A percentile compares a stretch with the other conserved stretches of the same genome.
Conservation (phyloP, 208 protist species). For the Plasmodiophora brassicae region DNA sequence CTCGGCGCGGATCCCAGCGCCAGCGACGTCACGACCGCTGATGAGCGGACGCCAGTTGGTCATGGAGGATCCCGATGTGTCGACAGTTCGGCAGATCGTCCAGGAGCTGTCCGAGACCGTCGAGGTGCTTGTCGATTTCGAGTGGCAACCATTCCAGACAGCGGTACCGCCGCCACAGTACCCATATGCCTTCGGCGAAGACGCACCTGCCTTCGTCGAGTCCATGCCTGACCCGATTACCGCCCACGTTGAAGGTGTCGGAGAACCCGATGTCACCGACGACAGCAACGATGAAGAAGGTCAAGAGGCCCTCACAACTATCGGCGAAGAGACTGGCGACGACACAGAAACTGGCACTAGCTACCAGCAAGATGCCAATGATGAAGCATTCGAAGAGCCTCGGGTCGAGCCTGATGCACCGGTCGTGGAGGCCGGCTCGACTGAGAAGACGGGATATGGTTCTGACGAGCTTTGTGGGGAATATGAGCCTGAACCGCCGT, state of each 20-base stretch:
- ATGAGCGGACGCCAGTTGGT: too few relatives aligned
- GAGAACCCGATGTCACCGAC: background rate
- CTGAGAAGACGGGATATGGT: too few relatives aligned
- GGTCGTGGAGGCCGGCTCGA: too few relatives aligned
- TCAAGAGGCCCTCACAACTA: background rate
- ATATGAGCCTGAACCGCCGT: too few relatives aligned
- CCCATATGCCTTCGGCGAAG: background rate
- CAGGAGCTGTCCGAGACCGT: background rate
- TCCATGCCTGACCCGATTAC: too few relatives aligned
- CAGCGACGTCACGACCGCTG: too few relatives aligned
- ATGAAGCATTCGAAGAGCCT: too few relatives aligned
- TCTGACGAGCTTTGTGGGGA: too few relatives aligned
- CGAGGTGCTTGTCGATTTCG: background rate
- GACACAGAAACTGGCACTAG: too few relatives aligned
- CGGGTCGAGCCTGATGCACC: too few relatives aligned
- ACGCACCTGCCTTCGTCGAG: background rate
- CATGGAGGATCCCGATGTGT: background rate
- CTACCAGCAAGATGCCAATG: too few relatives aligned
- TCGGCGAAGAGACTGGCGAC: background rate
- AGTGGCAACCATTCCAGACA: background rate
- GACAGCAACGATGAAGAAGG: background rate
- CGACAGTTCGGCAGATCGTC: background rate
- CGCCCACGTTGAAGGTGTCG: background rate
- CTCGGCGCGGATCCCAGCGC: background rate
- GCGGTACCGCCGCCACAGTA: background rate